Base-by-base conservation (phyloP, 352 stramenopile genomes). In the Aphanomyces astaci region DNA sequence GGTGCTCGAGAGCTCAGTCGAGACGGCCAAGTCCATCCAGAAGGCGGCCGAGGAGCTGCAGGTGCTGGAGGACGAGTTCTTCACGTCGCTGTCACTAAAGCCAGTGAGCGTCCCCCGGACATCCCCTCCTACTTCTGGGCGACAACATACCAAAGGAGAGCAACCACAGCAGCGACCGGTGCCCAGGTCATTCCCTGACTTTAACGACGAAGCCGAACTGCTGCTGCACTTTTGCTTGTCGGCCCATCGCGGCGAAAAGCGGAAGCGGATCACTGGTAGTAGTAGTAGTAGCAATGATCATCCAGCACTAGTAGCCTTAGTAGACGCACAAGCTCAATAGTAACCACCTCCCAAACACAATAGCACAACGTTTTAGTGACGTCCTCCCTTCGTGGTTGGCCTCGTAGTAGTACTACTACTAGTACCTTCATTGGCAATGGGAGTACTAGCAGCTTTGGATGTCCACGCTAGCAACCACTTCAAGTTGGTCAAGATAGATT, bases 401-500 rank as follows among this genome's bases (percentile, higher is more conserved):
- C 7, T 15, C 7, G 36, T 43, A 7, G 36, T 7, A 7, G 15
- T 7, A 43, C 7, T 43, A 15, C n/a, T 11, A 46, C 55, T 63
- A 13, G n/a, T n/a, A 28, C 25, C 22, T 1, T 30, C 55, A n/a
- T 9, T 63, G 10, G 11, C 30, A 15, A 11, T 22, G 10, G n/a
- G 24, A 31, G 27, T 27, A 15, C 45, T 40, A 32, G 39, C n/a
- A 19, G 17, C 27, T 32, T 66, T 71, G 43, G 65, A 56, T 0
- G 78, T 72, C 83, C 84, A 92, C 28, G 78, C 77, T n/a, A 92
- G 76, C 28, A 95, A 62, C 86, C 86, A 95, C 66, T 83, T 83
- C 28, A 94, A 75, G 71, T 94, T 88, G 30, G 86, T 94, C 28
- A 95, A 76, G 49, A 82, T 84, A 67, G 88, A 90, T 71, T 92